Evolutionary conservation across 768 basidiomycete species (phyloP).

Genomic region (Megacollybia marginata): DNA sequence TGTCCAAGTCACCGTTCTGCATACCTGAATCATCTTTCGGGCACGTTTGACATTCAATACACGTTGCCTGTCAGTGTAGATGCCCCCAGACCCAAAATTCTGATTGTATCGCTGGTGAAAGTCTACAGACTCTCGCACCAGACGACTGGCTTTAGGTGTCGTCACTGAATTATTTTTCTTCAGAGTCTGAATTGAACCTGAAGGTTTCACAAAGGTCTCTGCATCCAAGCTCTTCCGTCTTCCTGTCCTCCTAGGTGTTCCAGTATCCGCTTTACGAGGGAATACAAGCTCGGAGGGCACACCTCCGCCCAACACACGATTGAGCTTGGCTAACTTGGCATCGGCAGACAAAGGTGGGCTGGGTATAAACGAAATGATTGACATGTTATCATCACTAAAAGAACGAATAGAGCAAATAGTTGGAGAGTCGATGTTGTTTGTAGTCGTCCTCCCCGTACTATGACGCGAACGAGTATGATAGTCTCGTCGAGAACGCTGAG

Average conservation of each 20-base stretch:
- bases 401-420: background rate
- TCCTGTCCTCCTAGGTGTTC: background rate
- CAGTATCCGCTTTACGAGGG: background rate
- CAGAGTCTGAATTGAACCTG: background rate
- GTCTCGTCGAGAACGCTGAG: background rate
- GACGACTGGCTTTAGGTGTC: background rate
- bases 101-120: constrained; percentile 15
- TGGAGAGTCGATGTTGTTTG: background rate
- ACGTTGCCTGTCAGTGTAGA: constrained; percentile 31
- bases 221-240: constrained; percentile 5
- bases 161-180: constrained; percentile 7
- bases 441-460: background rate
- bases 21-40: constrained; percentile 44
- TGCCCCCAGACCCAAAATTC: constrained; percentile 13
- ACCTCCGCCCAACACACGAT: constrained; percentile 28
- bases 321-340: constrained; percentile 26
- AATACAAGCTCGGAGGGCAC: constrained; percentile 28
- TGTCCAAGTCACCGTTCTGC: background rate
- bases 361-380: background rate
- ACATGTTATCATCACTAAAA: background rate
- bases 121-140: constrained; percentile 1
- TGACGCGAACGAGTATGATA: background rate
- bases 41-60: constrained; percentile 36
- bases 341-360: background rate
- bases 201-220: background rate